Evolutionary conservation across 2,329 filamentous ascomycete genomes (phyloP), one percentile per base, ranked within the genome.

Genomic region (Colletotrichum siamense): DNA sequence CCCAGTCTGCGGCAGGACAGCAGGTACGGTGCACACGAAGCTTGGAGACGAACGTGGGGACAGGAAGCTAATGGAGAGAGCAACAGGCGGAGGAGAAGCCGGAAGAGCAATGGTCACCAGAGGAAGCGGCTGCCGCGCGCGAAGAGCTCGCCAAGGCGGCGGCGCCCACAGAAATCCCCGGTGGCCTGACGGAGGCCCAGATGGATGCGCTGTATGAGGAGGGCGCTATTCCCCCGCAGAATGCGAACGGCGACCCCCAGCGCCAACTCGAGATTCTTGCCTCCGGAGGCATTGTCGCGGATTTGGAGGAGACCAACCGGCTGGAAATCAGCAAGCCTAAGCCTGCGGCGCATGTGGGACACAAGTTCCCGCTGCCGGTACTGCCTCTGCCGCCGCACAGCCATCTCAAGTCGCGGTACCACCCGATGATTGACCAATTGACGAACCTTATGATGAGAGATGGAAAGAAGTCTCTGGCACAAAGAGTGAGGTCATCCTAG

Each of bases 361-460:
- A 95, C 83, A 98, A 96, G 82, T 98, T 95, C 81, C 92, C 91
- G 6, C 87, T 95, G 78, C 96, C 96, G 2, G 87, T 89, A 44
- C 86, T 93, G 72, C 92, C 94, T 8, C 88, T 96, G 69, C 91
- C 93, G 12, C 89, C 90, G 70, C 81, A 87, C 34, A 83, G 88
- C 82, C 90, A 95, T 85, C 87, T 96, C 80, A 94, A 96, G 85
- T 89, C 95, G 83, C 92, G 97, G 81, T 98, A 99, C 83, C 94
- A 98, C 82, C 92, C 95, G 3, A 90, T 98, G 9, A 89, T 99
- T 64, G 89, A 94, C 79, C 97, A 98, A 87, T 90, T 99, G 80
- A 98, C 96, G 22, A 96, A 96, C 83, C 89, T 98, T 80, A 86
- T 99, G 78, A 99, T 99, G 96, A 89, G 90, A 81, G 92, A 99